Percentiles rank a stretch among this genome's conserved stretches.
phyloP scores from a whole-genome alignment of 768 basidiomycete genomes.

The Tricholoma bakamatsutake region DNA sequence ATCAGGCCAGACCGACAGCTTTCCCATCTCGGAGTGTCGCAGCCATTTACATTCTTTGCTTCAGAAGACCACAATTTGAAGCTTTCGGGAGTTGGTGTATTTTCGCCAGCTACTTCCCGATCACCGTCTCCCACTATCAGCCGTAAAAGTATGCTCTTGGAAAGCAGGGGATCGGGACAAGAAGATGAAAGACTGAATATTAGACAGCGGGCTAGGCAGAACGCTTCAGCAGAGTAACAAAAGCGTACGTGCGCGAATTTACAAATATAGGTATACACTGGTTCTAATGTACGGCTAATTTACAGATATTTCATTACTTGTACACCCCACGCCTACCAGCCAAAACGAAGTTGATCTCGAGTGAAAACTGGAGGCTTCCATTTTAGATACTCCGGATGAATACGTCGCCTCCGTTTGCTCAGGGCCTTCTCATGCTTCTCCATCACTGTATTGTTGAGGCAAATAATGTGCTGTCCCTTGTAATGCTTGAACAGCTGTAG shows the following conservation, averaged over 20 bases:
- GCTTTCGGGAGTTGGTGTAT: slow-evolving; percentile 65
- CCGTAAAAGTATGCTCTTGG: slow-evolving; percentile 25
- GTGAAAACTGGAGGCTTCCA: slow-evolving; percentile 98
- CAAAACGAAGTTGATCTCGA: slow-evolving; percentile 82
- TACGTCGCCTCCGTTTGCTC: slow-evolving; percentile 71
- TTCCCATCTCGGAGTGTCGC: slow-evolving; percentile 16
- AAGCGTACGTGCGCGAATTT: not conserved
- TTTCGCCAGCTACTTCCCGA: slow-evolving; percentile 64
- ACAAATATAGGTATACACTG: not conserved
- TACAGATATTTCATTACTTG: not conserved
- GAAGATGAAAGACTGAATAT: slow-evolving; percentile 14
- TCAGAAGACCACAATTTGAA: slow-evolving; percentile 44
- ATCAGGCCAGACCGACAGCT: not conserved
- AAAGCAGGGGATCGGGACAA: slow-evolving; percentile 11
- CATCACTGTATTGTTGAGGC: slow-evolving; percentile 83
- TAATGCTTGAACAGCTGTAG: slow-evolving; percentile 93
- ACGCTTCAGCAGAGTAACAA: not conserved
- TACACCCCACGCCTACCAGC: slow-evolving; percentile 28
- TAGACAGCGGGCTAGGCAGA: slow-evolving; percentile 12
- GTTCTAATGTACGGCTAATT: not conserved
- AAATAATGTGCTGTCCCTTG: slow-evolving; percentile 92
- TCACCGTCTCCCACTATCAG: slow-evolving; percentile 60
- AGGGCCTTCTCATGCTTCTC: slow-evolving; percentile 86
- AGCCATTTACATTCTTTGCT: slow-evolving; percentile 45
- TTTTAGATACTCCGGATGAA: slow-evolving; percentile 71